phyloP scores from a whole-genome alignment of 805 yeast genomes.

The Saccharomycopsis sp. region DNA sequence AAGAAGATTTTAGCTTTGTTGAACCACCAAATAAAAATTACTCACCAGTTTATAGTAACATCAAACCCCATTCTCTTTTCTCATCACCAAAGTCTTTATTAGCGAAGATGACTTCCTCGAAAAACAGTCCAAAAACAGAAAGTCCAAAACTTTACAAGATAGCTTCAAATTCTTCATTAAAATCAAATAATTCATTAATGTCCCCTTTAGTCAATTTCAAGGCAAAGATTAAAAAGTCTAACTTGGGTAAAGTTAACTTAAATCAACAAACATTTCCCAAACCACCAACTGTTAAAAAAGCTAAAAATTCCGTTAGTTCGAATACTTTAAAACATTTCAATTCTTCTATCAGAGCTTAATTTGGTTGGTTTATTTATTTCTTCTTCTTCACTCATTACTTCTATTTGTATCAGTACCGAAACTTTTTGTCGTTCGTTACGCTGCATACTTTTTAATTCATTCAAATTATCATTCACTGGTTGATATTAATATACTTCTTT shows the following conservation, averaged over 20 bases:
- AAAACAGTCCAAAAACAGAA: slow-evolving; percentile 4
- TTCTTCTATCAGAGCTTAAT: slow-evolving; percentile 1
- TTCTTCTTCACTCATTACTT: no score
- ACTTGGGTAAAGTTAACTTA: slow-evolving; percentile 3
- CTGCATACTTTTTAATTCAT: no score
- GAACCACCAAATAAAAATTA: slow-evolving; percentile 16
- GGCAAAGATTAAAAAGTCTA: slow-evolving; percentile 4
- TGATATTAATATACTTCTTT: no score
- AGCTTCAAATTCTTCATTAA: slow-evolving; percentile 11
- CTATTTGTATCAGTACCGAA: no score
- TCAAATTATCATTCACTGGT: no score
- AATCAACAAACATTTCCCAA: no score
- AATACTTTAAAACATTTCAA: slow-evolving; percentile 15
- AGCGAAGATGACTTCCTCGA: slow-evolving; percentile 11
- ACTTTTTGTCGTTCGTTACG: no score
- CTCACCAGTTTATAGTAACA: slow-evolving; percentile 9
- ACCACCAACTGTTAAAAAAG: slow-evolving; percentile 13
- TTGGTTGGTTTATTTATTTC: neutral
- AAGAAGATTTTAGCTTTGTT: slow-evolving; percentile 18
- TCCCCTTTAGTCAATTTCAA: slow-evolving; percentile 12
- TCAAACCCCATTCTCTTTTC: slow-evolving; percentile 12
- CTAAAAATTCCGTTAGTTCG: slow-evolving; percentile 12
- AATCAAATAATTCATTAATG: slow-evolving; percentile 7
- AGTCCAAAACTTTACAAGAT: slow-evolving; percentile 16
- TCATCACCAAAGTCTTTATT: slow-evolving; percentile 15